Evolutionary conservation across 768 basidiomycete species (phyloP).

Genomic region (Psilocybe azurescens): DNA sequence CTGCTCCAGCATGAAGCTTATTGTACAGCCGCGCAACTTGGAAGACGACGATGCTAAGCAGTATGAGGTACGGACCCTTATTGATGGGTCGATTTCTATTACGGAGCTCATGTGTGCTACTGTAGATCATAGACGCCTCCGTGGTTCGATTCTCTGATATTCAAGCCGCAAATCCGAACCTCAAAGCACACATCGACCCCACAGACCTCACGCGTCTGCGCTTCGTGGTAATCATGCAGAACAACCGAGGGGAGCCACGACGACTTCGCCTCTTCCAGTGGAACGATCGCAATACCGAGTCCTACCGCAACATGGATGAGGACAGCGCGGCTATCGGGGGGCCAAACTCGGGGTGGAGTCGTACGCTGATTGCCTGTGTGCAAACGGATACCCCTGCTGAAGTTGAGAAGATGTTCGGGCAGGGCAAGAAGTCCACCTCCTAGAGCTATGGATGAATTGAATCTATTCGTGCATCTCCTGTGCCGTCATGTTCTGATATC

Average conservation of each 20-base stretch:
- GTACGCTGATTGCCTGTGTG: not conserved
- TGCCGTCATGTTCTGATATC: too few relatives aligned
- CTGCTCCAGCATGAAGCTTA: not conserved
- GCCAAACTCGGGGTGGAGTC: not conserved
- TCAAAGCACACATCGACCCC: conserved; percentile 7
- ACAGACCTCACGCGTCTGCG: conserved; percentile 12
- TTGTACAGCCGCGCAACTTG: not conserved
- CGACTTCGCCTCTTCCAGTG: conserved; percentile 14
- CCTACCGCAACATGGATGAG: not conserved
- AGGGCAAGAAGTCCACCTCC: too few relatives aligned
- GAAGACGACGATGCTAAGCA: conserved; percentile 6
- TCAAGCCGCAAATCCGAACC: not conserved
- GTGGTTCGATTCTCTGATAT: conserved; percentile 3
- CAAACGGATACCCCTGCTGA: too few relatives aligned
- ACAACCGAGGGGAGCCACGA: not conserved
- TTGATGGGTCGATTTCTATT: not conserved
- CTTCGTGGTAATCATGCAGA: conserved; percentile 1
- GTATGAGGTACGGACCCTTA: conserved; percentile 3
- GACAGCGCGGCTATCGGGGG: not conserved
- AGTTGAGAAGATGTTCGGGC: too few relatives aligned
- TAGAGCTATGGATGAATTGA: too few relatives aligned
- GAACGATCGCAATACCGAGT: not conserved
- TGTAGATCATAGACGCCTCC: conserved; percentile 2
- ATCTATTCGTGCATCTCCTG: too few relatives aligned
- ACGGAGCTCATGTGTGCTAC: not conserved